Evolutionary conservation across 176 grass and related monocot species (phyloP), one percentile per base, ranked within the genome.

Genomic region (Phoenix roebelenii): DNA sequence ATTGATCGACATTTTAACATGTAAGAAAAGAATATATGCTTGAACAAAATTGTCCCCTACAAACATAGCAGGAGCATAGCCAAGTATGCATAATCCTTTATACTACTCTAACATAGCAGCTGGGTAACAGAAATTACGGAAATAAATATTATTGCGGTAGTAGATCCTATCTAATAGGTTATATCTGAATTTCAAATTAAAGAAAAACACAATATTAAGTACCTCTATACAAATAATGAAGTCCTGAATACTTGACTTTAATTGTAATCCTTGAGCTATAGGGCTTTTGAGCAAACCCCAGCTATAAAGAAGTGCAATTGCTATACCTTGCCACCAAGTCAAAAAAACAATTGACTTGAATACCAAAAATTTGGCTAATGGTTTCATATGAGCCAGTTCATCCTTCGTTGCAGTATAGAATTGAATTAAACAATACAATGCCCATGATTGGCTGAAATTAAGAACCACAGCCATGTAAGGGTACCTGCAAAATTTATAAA

Each of bases 151-250:
- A 3, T 44, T 44, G 35, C 1, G 1, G 35, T 12, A 44, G 7
- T 9, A 44, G 10, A 1, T 44, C 10, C 35, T 44, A 12, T 44
- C 10, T 12, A 25, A 32, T 10, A 30, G 26, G 16, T 39, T n/a
- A 60, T 59, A 71, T 84, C 51, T 80, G 60, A 4, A 50, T 51
- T 20, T n/a, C 1, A 51, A 22, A 77, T 66, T 70, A 53, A 35
- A 20, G 68, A 12, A 78, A 66, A 69, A 54, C 22, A 65, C 73
- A 59, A 76, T 91, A 30, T 30, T 30, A 64, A 76, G 64, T 59
- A 90, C 87, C 92, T 97, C 92, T 85, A 90, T 91, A 79, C 87
- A 97, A 74, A 97, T 97, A 75, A 97, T 88, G 51, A 97, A 90
- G 57, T 97, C 87, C 49, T 97, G 83, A 64, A 96, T 89, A 77